Base-by-base conservation (phyloP, 768 basidiomycete genomes). In the Leccinum longicurvipes region DNA sequence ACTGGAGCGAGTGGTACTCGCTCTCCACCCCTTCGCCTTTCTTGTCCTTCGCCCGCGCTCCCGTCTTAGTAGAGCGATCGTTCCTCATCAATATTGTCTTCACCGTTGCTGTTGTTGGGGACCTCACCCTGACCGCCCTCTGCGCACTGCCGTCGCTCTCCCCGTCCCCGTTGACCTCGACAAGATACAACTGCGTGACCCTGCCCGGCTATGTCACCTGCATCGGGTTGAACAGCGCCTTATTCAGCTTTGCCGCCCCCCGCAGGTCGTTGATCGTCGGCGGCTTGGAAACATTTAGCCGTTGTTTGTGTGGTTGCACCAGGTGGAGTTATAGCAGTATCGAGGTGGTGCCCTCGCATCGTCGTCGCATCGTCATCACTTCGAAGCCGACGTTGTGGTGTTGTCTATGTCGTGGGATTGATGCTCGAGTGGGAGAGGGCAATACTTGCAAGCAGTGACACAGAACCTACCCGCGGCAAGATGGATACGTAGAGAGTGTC, bases 221-320 rank as follows among this genome's bases (percentile, higher is more conserved):
- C 2, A 77, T 76, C 3, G 89, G 89, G 62, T 92, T 92, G 66
- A 92, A 92, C 25, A 92, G 67, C 6, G 87, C 83, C 54, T 92
- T 89, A 65, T 91, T 91, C 41, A 92, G 77, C 39, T 76, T 76
- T 65, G 88, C 87, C 0, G 89, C 90, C 17, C 83, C 82, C 49
- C 80, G 80, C 3, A 84, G 78, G 1, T 86, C 84, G 59, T 80
- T 77, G 3, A 81, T 79, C 17, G 73, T 65, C 1, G 83, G 83
- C 8, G 87, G 75, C 27, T 63, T 64, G 54, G 70, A 60, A 10
- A 69, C 52, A 44, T 76, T 68, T 19, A 73, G 65, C 2, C 61
- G 68, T 7, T 63, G 55, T 23, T 63, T 60, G 28, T 63, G 65
- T 23, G 59, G 69, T 53, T 64, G n/a, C n/a, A n/a, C n/a, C n/a